Evolutionary conservation across 1,139 yeast genomes (phyloP).

Genomic region (Geotrichum fermentans): DNA sequence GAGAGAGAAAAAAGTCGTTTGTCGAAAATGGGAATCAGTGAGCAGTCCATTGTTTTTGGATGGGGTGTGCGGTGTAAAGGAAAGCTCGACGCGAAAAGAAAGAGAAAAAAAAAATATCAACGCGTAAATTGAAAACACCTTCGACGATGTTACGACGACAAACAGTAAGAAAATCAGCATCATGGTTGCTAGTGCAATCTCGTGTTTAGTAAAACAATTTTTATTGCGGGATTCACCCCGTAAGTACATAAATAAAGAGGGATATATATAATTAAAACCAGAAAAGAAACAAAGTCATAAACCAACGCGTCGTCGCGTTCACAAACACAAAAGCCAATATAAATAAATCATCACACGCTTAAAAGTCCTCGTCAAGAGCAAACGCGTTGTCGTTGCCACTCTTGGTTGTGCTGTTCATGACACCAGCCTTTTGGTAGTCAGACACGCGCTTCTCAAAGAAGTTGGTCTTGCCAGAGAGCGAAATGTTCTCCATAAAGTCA

Average conservation of each 20-base stretch:
- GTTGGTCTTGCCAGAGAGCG: constrained; percentile 96
- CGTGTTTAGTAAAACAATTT: too few relatives aligned
- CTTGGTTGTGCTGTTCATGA: constrained; percentile 59
- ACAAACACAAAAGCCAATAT: constrained; percentile 9
- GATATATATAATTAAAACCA: not conserved
- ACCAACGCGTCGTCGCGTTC: not conserved
- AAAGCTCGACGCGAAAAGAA: too few relatives aligned
- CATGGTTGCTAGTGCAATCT: too few relatives aligned
- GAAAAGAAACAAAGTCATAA: constrained; percentile 2
- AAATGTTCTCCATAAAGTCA: constrained; percentile 97
- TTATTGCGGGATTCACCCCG: too few relatives aligned
- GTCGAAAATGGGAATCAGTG: too few relatives aligned
- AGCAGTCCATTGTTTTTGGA: too few relatives aligned
- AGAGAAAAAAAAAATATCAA: too few relatives aligned
- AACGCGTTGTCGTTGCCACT: constrained; percentile 45
- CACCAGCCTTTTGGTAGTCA: constrained; percentile 99
- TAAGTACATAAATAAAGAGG: not conserved
- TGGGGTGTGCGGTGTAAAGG: too few relatives aligned
- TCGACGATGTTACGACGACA: too few relatives aligned
- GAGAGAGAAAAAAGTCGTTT: not conserved
- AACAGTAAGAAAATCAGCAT: too few relatives aligned
- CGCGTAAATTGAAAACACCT: too few relatives aligned
- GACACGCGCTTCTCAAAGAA: constrained; percentile 98
- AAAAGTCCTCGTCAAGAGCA: constrained; percentile 45
- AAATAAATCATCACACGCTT: constrained; percentile 23